Conservation (phyloP, 2,329 filamentous ascomycete species). For the Alternaria triticina region DNA sequence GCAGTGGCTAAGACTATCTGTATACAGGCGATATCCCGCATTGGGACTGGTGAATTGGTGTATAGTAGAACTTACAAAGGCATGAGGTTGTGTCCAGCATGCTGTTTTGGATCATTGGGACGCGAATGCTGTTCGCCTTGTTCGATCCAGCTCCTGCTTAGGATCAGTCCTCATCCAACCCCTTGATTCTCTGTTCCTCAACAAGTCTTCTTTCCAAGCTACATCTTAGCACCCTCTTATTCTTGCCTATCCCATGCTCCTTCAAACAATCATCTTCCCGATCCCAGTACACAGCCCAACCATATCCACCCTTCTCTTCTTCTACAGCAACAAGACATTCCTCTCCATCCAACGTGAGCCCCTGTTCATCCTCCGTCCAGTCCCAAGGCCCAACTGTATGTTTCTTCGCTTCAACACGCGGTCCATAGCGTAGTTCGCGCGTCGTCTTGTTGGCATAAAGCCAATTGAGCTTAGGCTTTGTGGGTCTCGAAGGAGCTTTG, state of each 20-base stretch:
- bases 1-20: background rate
- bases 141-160: background rate
- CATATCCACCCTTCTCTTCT: constrained; percentile 53
- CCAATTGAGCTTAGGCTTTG: constrained; percentile 68
- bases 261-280: constrained; percentile 55
- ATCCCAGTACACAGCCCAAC: constrained; percentile 63
- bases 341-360: constrained; percentile 61
- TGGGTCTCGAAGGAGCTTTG: constrained; percentile 1
- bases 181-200: constrained; percentile 18
- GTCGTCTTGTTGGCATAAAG: constrained; percentile 68
- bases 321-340: constrained; percentile 65
- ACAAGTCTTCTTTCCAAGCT: constrained; percentile 53
- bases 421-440: constrained; percentile 67
- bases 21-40: background rate
- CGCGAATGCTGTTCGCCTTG: background rate
- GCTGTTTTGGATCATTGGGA: background rate
- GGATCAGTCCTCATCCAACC: constrained; percentile 19
- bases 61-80: background rate
- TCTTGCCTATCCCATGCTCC: constrained; percentile 44
- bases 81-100: too few species aligned
- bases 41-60: background rate
- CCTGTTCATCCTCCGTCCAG: constrained; percentile 69
- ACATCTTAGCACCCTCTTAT: constrained; percentile 53
- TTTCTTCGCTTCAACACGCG: constrained; percentile 72
- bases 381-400: constrained; percentile 83